phyloP scores from a whole-genome alignment of 176 grass and related monocot species.

The Oropetium thomaeum region DNA sequence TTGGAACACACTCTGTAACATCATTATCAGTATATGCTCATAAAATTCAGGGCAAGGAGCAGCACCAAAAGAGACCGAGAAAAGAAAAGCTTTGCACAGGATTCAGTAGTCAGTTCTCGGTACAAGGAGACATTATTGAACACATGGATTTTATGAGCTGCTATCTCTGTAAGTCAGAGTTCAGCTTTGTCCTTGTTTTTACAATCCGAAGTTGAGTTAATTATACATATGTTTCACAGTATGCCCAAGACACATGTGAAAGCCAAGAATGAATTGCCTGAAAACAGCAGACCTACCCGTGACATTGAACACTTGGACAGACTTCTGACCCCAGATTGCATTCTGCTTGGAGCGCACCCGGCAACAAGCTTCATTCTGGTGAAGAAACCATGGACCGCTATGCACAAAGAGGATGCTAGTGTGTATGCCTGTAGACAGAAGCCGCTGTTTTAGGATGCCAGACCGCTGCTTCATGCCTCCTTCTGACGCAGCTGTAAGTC shows the following conservation, averaged over 20 bases:
- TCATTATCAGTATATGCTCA: too few species aligned
- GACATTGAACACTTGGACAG: slow-evolving; percentile 15
- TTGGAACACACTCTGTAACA: background rate
- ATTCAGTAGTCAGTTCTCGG: too few species aligned
- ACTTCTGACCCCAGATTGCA: slow-evolving; percentile 13
- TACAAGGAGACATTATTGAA: background rate
- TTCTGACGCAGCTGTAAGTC: slow-evolving; percentile 43
- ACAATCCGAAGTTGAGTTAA: background rate
- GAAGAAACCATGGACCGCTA: slow-evolving; percentile 16
- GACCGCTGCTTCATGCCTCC: slow-evolving; percentile 23
- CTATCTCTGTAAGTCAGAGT: background rate
- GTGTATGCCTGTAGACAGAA: slow-evolving; percentile 28
- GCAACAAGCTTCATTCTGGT: slow-evolving; percentile 33
- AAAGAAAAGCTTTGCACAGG: background rate
- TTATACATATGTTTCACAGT: background rate
- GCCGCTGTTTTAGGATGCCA: slow-evolving; percentile 42
- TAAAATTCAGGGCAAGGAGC: background rate
- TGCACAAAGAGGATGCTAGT: slow-evolving; percentile 1
- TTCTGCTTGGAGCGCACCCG: slow-evolving; percentile 12
- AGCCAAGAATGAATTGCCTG: slow-evolving; percentile 99
- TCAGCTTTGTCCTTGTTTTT: background rate
- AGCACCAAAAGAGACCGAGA: background rate
- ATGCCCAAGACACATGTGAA: slow-evolving; percentile 17
- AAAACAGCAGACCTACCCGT: slow-evolving; percentile 48
- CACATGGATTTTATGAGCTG: background rate